Evolutionary conservation across 176 grass and related monocot genomes (phyloP), one percentile per base, ranked within the genome.

Genomic region (bread wheat (Triticum aestivum)): DNA sequence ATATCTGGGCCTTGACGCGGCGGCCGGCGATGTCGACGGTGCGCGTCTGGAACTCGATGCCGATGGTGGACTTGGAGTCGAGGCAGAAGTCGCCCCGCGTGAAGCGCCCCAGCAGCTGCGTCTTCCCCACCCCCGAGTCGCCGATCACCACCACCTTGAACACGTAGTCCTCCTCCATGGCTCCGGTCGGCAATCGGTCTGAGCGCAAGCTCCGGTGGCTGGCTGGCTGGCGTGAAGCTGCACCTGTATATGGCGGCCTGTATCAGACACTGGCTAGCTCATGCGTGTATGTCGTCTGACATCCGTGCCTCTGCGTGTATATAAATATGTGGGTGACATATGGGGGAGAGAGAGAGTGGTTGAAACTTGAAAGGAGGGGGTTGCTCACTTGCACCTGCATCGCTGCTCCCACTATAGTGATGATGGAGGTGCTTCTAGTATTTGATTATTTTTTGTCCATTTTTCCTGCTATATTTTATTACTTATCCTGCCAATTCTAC

Each of bases 1-100:
- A 93, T 78, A 93, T 91, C 86, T 93, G 92, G 3, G 92, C 89
- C 82, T 93, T 93, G 69, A 91, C 65, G 9, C 59, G 80, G 20
- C 87, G 87, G 2, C 86, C 41, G 1, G 18, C 49, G 39, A 91
- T 75, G 13, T 59, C 79, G 13, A 88, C 47, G 14, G 89, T 88
- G 39, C 86, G 81, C 23, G 85, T 91, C 45, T 91, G 89, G 85
- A 91, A 91, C 89, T 88, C 81, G 18, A 91, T 87, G 4, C 89
- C 89, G 27, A 91, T 88, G 21, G 89, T 91, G 24, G 89, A 70
- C 73, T 91, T 91, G 20, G 89, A 91, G 65, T 91, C 89, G 20
- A 91, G 59, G 44, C 42, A 84, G 71, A 91, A 91, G 5, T 91
- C 89, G 39, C 76, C 89, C 11, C 73, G 72, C 1, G 89, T 76